Conservation (phyloP, 1,284 basidiomycete species). For the Ceratobasidium sp. region DNA sequence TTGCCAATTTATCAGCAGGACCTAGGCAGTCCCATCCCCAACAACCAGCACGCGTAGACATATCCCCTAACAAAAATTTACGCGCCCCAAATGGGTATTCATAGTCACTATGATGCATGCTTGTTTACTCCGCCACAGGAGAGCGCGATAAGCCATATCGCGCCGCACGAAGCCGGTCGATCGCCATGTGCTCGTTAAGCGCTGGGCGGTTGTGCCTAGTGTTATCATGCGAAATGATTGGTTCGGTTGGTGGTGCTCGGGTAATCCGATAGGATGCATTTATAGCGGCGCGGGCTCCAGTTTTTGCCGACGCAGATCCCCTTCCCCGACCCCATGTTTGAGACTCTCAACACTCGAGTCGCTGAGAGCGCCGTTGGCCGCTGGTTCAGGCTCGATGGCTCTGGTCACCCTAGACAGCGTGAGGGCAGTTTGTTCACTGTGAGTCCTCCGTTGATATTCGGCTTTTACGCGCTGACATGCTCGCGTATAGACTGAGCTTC, state of each 20-base stretch:
- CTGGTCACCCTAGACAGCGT: slow-evolving; percentile 80
- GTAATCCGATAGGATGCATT: slow-evolving; percentile 40
- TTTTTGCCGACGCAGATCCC: slow-evolving; percentile 31
- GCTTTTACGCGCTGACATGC: neutral
- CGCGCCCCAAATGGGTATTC: no score
- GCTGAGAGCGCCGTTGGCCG: slow-evolving; percentile 79
- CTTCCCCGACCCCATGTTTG: slow-evolving; percentile 39
- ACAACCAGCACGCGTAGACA: no score
- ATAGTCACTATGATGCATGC: no score
- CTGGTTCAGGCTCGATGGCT: slow-evolving; percentile 89
- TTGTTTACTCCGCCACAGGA: no score
- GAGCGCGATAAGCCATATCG: neutral
- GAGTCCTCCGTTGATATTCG: slow-evolving; percentile 53
- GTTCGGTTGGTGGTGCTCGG: slow-evolving; percentile 39
- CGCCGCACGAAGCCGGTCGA: neutral
- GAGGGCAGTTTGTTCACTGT: slow-evolving; percentile 81
- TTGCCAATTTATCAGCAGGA: no score
- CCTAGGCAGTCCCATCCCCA: no score
- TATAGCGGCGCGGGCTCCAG: slow-evolving; percentile 16
- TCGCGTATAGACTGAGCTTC: slow-evolving; percentile 74
- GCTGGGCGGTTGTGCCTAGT: slow-evolving; percentile 11
- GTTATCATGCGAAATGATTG: slow-evolving; percentile 44
- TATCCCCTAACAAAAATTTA: no score
- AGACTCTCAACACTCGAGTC: slow-evolving; percentile 60
- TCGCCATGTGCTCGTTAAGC: slow-evolving; percentile 1